Conservation (phyloP, 1,284 basidiomycete genomes). For the Fomitopsis schrenkii region DNA sequence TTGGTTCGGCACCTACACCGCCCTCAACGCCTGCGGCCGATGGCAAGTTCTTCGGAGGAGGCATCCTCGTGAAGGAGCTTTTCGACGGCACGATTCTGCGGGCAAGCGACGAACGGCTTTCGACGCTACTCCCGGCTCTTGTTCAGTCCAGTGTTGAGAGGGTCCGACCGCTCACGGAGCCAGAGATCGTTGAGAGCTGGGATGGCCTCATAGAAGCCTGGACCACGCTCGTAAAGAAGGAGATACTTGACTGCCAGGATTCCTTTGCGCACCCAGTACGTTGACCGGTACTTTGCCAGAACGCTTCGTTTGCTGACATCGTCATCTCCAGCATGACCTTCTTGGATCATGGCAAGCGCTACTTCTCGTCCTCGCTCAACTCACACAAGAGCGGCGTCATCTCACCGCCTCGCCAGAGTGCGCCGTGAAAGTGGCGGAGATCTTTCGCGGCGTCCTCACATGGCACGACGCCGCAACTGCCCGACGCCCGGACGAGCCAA, state of each 20-base stretch:
- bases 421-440: conserved; percentile 19
- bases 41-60: conserved; percentile 7
- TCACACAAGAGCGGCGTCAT: conserved; percentile 35
- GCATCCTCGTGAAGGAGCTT: conserved; percentile 17
- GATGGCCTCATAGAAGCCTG: conserved; percentile 39
- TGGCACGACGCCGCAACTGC: background rate
- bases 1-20: conserved; percentile 17
- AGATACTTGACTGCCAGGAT: conserved; percentile 3
- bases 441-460: conserved; percentile 23
- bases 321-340: conserved; percentile 31
- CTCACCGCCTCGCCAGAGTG: conserved; percentile 30
- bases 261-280: conserved; percentile 22
- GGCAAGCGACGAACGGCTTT: conserved; percentile 18
- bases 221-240: conserved; percentile 22
- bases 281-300: background rate
- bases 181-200: conserved; percentile 44
- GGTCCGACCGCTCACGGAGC: conserved; percentile 37
- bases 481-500: background rate
- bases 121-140: conserved; percentile 17
- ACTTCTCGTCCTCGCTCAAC: conserved; percentile 42
- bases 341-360: conserved; percentile 48
- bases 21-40: conserved; percentile 4
- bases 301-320: conserved; percentile 1
- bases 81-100: conserved; percentile 28
- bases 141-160: conserved; percentile 21